Percentiles rank a stretch among this genome's conserved stretches.
These are phyloP conservation scores for Basidiobolus meristosporus DNA, from an alignment of 371 early-diverging fungal genomes.

Conservation along the genomic window DNA sequence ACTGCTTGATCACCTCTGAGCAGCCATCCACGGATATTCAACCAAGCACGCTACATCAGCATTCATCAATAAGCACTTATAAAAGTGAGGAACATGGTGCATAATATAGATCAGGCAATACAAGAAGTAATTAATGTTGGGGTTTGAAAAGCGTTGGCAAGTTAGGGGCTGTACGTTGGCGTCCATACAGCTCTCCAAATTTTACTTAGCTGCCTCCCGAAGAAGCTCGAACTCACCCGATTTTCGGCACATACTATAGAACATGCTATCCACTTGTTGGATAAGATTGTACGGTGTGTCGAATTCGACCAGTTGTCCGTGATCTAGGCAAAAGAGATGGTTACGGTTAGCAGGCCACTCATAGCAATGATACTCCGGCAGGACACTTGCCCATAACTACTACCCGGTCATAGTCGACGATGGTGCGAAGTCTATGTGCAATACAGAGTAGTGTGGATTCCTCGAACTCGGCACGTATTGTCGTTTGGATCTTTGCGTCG, in stretches of 20 bases:
- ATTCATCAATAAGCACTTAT: too few relatives aligned
- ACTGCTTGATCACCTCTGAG: too few relatives aligned
- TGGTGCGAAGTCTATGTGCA: slow-evolving; percentile 49
- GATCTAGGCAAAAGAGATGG: slow-evolving; percentile 2
- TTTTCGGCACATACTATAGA: slow-evolving; percentile 40
- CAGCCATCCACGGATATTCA: too few relatives aligned
- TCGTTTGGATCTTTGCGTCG: slow-evolving; percentile 35
- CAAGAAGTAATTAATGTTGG: too few relatives aligned
- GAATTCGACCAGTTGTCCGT: slow-evolving; percentile 39
- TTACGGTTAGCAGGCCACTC: neutral
- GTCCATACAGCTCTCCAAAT: too few relatives aligned
- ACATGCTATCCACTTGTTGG: slow-evolving; percentile 15
- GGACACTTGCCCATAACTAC: slow-evolving; percentile 37
- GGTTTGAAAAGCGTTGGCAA: too few relatives aligned
- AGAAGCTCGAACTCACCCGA: slow-evolving; percentile 45
- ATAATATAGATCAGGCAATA: too few relatives aligned
- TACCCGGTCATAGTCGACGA: slow-evolving; percentile 66
- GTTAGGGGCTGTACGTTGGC: too few relatives aligned
- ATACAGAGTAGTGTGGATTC: slow-evolving; percentile 35
- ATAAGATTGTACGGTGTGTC: slow-evolving; percentile 30
- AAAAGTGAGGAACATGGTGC: too few relatives aligned
- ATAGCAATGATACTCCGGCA: neutral
- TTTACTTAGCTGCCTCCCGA: too few relatives aligned
- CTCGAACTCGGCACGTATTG: slow-evolving; percentile 41
- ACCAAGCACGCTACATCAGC: too few relatives aligned